Conservation (phyloP, 768 basidiomycete genomes). For the Rhizopogon vinicolor region DNA sequence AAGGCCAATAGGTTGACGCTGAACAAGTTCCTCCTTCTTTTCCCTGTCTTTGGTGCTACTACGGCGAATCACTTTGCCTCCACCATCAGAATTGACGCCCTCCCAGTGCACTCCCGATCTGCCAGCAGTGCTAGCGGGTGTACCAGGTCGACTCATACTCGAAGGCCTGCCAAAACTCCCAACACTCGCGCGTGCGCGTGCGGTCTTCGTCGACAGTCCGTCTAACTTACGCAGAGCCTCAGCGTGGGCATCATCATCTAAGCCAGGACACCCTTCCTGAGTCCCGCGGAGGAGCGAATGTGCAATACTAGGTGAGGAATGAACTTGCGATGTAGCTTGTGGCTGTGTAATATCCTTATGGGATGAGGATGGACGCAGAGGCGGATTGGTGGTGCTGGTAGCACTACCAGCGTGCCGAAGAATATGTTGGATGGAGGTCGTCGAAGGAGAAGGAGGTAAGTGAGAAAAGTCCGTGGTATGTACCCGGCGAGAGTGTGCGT, state of each 20-base stretch:
- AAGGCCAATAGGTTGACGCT: constrained; percentile 20
- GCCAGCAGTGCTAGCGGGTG: constrained; percentile 58
- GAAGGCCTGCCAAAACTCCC: constrained; percentile 65
- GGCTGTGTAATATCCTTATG: constrained; percentile 29
- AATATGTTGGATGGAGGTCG: constrained; percentile 85
- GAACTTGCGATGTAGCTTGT: constrained; percentile 34
- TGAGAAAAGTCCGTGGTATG: constrained; percentile 81
- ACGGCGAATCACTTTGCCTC: constrained; percentile 31
- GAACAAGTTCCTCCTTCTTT: constrained; percentile 27
- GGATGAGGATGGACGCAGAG: constrained; percentile 29
- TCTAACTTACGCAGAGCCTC: constrained; percentile 93
- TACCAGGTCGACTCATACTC: constrained; percentile 66
- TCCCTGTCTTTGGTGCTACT: constrained; percentile 42
- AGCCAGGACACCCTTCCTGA: constrained; percentile 84
- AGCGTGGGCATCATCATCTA: constrained; percentile 85
- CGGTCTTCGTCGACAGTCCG: constrained; percentile 73
- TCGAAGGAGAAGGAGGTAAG: constrained; percentile 86
- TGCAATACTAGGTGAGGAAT: constrained; percentile 63
- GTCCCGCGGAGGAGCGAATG: constrained; percentile 84
- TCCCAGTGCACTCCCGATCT: constrained; percentile 64
- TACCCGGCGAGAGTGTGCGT: constrained; percentile 49
- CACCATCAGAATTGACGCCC: constrained; percentile 41
- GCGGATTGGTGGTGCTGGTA: constrained; percentile 32
- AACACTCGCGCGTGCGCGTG: constrained; percentile 74
- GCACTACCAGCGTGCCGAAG: constrained; percentile 50